These are phyloP conservation scores for Scedosporium boydii DNA, from an alignment of 2,329 filamentous ascomycete genomes.

Conservation along the genomic window DNA sequence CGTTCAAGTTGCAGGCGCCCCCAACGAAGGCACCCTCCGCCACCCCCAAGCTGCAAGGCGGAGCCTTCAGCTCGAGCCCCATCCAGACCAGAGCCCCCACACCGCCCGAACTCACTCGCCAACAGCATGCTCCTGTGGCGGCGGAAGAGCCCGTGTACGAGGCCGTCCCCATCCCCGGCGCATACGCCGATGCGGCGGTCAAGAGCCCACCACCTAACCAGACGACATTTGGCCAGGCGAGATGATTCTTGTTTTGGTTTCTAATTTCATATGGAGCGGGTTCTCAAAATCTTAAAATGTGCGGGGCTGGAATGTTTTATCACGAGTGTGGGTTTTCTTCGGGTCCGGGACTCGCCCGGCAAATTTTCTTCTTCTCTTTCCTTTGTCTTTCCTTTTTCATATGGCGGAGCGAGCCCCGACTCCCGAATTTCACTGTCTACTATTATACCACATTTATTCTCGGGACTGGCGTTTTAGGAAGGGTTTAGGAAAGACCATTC, in stretches of 20 bases:
- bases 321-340: no score
- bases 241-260: constrained; percentile 6
- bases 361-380: background rate
- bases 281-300: background rate
- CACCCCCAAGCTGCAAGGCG: constrained; percentile 59
- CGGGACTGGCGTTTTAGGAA: background rate
- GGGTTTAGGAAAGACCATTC: background rate
- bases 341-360: no score
- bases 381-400: background rate
- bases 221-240: constrained; percentile 30
- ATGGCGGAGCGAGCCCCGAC: background rate
- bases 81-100: constrained; percentile 24
- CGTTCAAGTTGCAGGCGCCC: constrained; percentile 80
- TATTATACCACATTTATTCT: background rate
- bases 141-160: constrained; percentile 79
- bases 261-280: background rate
- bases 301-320: no score
- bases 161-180: constrained; percentile 78
- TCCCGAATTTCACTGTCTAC: background rate
- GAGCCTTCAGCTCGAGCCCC: constrained; percentile 48
- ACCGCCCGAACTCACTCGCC: constrained; percentile 32
- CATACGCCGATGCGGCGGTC: constrained; percentile 54
- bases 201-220: constrained; percentile 40
- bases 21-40: constrained; percentile 69
- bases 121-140: constrained; percentile 59